Base-by-base conservation (phyloP, 768 basidiomycete species). In the Hygrophoropsis aurantiaca region DNA sequence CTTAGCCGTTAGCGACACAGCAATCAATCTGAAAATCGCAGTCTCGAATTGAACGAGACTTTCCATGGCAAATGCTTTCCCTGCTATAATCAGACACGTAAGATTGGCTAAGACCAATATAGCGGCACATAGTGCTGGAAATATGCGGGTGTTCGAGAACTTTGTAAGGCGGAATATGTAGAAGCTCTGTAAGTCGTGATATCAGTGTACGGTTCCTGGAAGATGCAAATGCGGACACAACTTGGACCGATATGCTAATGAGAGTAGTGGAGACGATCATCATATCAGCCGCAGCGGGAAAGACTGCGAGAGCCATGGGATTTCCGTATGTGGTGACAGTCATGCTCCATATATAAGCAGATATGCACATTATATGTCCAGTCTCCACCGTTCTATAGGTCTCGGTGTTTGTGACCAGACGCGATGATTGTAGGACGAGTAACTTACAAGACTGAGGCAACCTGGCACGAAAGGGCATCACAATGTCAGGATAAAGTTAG, bases 271-370 rank as follows among this genome's bases (percentile, higher is more conserved):
- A 42, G 4, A 30, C 16, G 19, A 48, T 5, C 15, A 23, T 18
- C 3, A 48, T 3, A 18, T 43, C 21, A 16, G 4, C 1, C 10
- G 24, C 47, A 25, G 35, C 21, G 11, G 47, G 47, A 23, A 48
- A 23, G 23, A 43, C 33, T 6, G 11, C 19, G 27, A 47, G 40
- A 27, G n/a, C 27, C 27, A 30, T 6, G 13, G 27, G 27, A 18
- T 32, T 23, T 3, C 46, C 40, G 25, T 42, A 47, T 7, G 26
- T 32, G 18, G 9, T 34, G 23, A 47, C 39, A 21, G 46, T 42
- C 23, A 47, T 47, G 18, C 39, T 47, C 46, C 46, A 47, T 6
- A 47, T 42, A 23, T 16, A 30, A 24, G 32, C 40, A 33, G 42
- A 25, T 4, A 34, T 33, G 20, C 46, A 21, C 20, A 20, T 39